Evolutionary conservation across 352 stramenopile genomes (phyloP).

Genomic region (Phytophthora hibernalis): DNA sequence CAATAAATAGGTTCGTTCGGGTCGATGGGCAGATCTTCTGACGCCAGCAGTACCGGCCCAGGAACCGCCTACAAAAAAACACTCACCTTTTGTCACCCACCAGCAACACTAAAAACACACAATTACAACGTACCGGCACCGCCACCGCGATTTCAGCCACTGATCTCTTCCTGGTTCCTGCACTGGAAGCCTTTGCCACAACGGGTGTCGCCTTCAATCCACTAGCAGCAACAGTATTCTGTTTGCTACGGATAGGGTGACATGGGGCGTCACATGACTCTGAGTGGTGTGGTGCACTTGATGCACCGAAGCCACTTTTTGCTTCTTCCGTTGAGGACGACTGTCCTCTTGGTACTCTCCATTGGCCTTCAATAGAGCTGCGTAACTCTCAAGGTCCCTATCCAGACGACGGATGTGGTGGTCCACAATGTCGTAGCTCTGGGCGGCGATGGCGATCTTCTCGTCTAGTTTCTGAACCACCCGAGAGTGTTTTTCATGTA

Average conservation of each 20-base stretch:
- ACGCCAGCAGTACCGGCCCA: conserved; percentile 45
- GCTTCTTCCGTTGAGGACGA: conserved; percentile 58
- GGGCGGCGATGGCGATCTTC: conserved; percentile 87
- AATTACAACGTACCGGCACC: conserved; percentile 14
- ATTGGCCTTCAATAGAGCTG: conserved; percentile 70
- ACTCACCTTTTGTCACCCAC: background rate
- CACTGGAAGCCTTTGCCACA: conserved; percentile 26
- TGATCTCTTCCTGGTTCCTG: conserved; percentile 55
- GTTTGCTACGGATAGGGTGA: conserved; percentile 42
- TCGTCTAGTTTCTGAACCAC: conserved; percentile 89
- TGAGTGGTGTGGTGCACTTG: conserved; percentile 23
- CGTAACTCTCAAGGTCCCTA: conserved; percentile 79
- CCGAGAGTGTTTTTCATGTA: conserved; percentile 68
- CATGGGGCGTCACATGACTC: conserved; percentile 28
- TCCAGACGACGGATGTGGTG: conserved; percentile 87
- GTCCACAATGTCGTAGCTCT: conserved; percentile 89
- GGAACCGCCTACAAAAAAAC: conserved; percentile 5
- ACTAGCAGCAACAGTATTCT: conserved; percentile 22
- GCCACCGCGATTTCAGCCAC: conserved; percentile 45
- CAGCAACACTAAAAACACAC: background rate
- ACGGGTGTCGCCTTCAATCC: conserved; percentile 25
- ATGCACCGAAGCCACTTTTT: conserved; percentile 41
- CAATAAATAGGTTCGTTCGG: conserved; percentile 91
- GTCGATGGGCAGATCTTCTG: conserved; percentile 86
- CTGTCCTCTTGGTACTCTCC: conserved; percentile 84